A percentile compares a stretch with the other conserved stretches of the same genome.
These are phyloP conservation scores for Aureobasidium subglaciale DNA, from an alignment of 2,329 filamentous ascomycete genomes.

Conservation along the genomic window DNA sequence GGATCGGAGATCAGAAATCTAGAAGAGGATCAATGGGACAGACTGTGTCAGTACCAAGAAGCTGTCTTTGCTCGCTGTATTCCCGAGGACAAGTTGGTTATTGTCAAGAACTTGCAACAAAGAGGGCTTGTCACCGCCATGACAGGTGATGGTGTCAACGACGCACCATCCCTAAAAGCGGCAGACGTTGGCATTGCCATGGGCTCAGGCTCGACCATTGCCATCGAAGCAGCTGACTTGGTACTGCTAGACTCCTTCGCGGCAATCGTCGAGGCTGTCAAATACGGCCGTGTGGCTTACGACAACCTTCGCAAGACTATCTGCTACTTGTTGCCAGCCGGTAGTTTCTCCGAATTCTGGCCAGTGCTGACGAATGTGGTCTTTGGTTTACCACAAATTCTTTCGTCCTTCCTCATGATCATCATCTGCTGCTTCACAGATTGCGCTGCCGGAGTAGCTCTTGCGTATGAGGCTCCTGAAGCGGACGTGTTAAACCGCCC, in stretches of 20 bases:
- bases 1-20: slow-evolving; percentile 60
- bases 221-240: slow-evolving; percentile 57
- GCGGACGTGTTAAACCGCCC: slow-evolving; percentile 64
- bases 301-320: slow-evolving; percentile 74
- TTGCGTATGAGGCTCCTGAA: slow-evolving; percentile 72
- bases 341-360: slow-evolving; percentile 69
- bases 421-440: slow-evolving; percentile 64
- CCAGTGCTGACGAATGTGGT: slow-evolving; percentile 66
- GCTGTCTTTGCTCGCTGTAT: slow-evolving; percentile 72
- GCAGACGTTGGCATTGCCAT: slow-evolving; percentile 56
- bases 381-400: slow-evolving; percentile 65
- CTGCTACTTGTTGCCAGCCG: slow-evolving; percentile 64
- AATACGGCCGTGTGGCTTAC: slow-evolving; percentile 69
- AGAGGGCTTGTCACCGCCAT: slow-evolving; percentile 51
- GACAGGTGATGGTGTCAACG: slow-evolving; percentile 45
- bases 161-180: slow-evolving; percentile 48
- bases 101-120: slow-evolving; percentile 66
- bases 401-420: slow-evolving; percentile 65
- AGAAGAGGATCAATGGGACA: slow-evolving; percentile 62
- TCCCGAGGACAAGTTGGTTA: slow-evolving; percentile 71
- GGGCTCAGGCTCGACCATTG: slow-evolving; percentile 52
- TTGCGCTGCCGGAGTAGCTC: slow-evolving; percentile 62
- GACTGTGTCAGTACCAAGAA: slow-evolving; percentile 58
- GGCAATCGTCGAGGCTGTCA: slow-evolving; percentile 64
- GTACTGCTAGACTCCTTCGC: slow-evolving; percentile 62